phyloP scores from a whole-genome alignment of 2,329 filamentous ascomycete genomes.

The Penicillium expansum region DNA sequence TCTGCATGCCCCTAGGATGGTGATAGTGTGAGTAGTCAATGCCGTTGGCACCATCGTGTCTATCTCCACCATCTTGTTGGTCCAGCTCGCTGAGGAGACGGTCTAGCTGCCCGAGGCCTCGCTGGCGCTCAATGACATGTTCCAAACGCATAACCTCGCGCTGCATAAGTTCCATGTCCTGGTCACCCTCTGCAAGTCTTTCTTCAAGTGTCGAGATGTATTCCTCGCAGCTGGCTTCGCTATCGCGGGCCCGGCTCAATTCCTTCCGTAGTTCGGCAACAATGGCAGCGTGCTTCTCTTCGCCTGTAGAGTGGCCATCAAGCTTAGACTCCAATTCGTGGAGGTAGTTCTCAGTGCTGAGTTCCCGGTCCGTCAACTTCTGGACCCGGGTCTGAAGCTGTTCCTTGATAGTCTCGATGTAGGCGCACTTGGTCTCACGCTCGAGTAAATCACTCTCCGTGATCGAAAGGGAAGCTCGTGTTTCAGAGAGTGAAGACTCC shows the following conservation, averaged over 20 bases:
- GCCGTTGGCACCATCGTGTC: conserved; percentile 20
- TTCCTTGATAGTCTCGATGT: conserved; percentile 84
- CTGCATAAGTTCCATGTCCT: conserved; percentile 95
- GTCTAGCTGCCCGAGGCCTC: conserved; percentile 91
- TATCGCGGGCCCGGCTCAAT: conserved; percentile 80
- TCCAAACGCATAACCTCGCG: conserved; percentile 92
- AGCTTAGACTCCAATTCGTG: conserved; percentile 88
- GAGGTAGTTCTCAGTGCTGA: conserved; percentile 87
- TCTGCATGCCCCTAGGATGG: conserved; percentile 19
- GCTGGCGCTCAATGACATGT: conserved; percentile 90
- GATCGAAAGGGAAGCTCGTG: conserved; percentile 74
- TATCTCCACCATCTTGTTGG: conserved; percentile 54
- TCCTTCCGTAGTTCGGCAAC: conserved; percentile 88
- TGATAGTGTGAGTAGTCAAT: conserved; percentile 13
- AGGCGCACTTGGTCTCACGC: conserved; percentile 89
- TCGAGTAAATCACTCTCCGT: conserved; percentile 87
- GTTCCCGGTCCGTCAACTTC: conserved; percentile 87
- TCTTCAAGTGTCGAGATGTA: conserved; percentile 98
- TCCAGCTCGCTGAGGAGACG: conserved; percentile 89
- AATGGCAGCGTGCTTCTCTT: conserved; percentile 86
- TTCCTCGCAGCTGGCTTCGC: conserved; percentile 85
- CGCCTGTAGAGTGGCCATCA: conserved; percentile 83
- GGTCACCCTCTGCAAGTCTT: conserved; percentile 89
- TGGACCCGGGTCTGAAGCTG: conserved; percentile 88
- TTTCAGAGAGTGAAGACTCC: conserved; percentile 86